These are phyloP conservation scores for Priceomyces medius DNA, from an alignment of 805 yeast genomes.

Conservation along the genomic window DNA sequence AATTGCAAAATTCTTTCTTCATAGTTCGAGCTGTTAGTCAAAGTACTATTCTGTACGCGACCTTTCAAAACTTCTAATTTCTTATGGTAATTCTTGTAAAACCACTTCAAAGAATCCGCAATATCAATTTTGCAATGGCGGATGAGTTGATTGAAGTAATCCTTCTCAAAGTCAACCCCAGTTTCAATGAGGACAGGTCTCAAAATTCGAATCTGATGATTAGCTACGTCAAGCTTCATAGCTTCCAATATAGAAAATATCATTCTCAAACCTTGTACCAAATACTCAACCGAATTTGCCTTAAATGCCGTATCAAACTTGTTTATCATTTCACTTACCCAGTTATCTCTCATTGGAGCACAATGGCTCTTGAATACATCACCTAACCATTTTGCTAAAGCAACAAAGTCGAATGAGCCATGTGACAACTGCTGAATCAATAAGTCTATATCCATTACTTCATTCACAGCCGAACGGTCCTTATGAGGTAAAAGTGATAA, in stretches of 20 bases:
- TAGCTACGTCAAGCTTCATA: slow-evolving; percentile 93
- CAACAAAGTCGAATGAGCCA: slow-evolving; percentile 70
- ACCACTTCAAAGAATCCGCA: slow-evolving; percentile 67
- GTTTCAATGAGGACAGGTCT: slow-evolving; percentile 84
- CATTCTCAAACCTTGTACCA: slow-evolving; percentile 75
- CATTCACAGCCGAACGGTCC: slow-evolving; percentile 65
- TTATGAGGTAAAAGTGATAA: slow-evolving; percentile 73
- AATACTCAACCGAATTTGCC: slow-evolving; percentile 44
- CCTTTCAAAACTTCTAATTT: slow-evolving; percentile 8
- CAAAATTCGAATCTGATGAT: slow-evolving; percentile 84
- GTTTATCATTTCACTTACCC: slow-evolving; percentile 80
- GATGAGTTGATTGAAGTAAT: slow-evolving; percentile 62
- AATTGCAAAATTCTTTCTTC: slow-evolving; percentile 27
- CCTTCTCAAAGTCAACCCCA: slow-evolving; percentile 85
- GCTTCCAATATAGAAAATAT: slow-evolving; percentile 85
- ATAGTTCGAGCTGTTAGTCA: slow-evolving; percentile 1
- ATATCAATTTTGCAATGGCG: slow-evolving; percentile 59
- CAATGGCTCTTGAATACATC: slow-evolving; percentile 82
- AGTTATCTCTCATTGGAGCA: slow-evolving; percentile 91
- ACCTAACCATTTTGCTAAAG: slow-evolving; percentile 72
- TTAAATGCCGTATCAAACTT: slow-evolving; percentile 52
- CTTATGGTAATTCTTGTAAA: slow-evolving; percentile 35
- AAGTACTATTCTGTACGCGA: neutral
- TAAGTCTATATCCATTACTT: slow-evolving; percentile 73
- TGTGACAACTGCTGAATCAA: slow-evolving; percentile 71